phyloP scores from a whole-genome alignment of 2,329 filamentous ascomycete species.

The Xylariaceae sp. region DNA sequence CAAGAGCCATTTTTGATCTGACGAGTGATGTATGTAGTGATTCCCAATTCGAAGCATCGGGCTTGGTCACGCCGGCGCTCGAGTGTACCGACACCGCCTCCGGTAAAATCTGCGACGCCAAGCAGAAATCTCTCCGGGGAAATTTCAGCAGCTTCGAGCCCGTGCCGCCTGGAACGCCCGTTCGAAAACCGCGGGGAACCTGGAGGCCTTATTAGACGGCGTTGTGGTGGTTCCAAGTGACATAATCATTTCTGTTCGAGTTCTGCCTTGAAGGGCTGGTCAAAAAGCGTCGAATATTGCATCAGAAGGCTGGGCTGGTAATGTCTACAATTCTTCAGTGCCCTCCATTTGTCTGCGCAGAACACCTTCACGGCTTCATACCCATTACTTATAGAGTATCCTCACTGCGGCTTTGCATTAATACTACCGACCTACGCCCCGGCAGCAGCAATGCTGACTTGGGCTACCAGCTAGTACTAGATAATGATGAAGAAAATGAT shows the following conservation, averaged over 20 bases:
- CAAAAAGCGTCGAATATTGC: not conserved
- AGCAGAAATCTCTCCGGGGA: constrained; percentile 20
- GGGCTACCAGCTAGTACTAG: no score
- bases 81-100: constrained; percentile 23
- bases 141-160: constrained; percentile 28
- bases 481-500: no score
- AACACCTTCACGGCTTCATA: no score
- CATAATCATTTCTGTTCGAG: not conserved
- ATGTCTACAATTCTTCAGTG: not conserved
- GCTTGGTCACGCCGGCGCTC: constrained; percentile 22
- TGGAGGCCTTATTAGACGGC: constrained; percentile 5
- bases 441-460: no score
- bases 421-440: no score
- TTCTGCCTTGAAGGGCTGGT: not conserved
- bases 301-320: not conserved
- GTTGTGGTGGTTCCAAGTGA: not conserved
- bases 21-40: constrained; percentile 12
- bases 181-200: constrained; percentile 4
- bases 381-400: no score
- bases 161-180: constrained; percentile 14
- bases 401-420: no score
- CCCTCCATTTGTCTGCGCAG: no score
- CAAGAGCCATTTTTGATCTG: constrained; percentile 7
- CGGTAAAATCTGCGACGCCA: constrained; percentile 24
- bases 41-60: constrained; percentile 28